phyloP scores from a whole-genome alignment of 148 eudicot species.

The Vaccinium vitisidaea region DNA sequence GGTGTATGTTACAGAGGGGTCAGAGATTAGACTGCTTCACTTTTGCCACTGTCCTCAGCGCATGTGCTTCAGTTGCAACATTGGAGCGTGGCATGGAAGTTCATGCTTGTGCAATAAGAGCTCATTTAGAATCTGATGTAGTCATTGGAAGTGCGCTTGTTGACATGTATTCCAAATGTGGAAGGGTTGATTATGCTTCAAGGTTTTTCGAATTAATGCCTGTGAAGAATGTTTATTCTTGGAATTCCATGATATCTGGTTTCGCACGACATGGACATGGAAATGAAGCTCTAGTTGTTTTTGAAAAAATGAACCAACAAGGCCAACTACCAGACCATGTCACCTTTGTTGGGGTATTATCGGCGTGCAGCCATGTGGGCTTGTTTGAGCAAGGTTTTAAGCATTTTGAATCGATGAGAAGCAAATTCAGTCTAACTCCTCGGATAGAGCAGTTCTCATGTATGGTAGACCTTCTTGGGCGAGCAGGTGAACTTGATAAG shows the following conservation, averaged over 20 bases:
- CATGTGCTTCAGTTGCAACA: constrained; percentile 84
- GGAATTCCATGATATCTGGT: constrained; percentile 72
- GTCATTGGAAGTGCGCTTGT: constrained; percentile 83
- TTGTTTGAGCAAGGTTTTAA: constrained; percentile 49
- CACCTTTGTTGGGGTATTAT: constrained; percentile 75
- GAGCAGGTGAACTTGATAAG: constrained; percentile 67
- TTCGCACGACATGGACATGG: constrained; percentile 56
- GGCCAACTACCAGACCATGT: constrained; percentile 72
- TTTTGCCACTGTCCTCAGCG: constrained; percentile 75
- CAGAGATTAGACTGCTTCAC: constrained; percentile 63
- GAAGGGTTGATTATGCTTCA: constrained; percentile 77
- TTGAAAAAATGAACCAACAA: constrained; percentile 49
- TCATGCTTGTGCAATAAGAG: constrained; percentile 78
- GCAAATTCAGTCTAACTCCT: constrained; percentile 47
- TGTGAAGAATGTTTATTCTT: constrained; percentile 58
- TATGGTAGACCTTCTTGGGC: constrained; percentile 77
- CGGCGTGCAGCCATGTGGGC: constrained; percentile 86
- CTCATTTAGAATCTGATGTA: constrained; percentile 64
- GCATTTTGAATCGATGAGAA: constrained; percentile 68
- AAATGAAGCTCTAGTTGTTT: constrained; percentile 53
- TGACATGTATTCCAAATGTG: constrained; percentile 93
- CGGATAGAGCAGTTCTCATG: constrained; percentile 80
- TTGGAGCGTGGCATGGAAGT: constrained; percentile 82
- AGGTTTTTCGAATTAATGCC: constrained; percentile 61
- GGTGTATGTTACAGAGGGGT: constrained; percentile 66